Evolutionary conservation across 116 monocot genomes (phyloP).

Genomic region (Trichopus zeylanicus): DNA sequence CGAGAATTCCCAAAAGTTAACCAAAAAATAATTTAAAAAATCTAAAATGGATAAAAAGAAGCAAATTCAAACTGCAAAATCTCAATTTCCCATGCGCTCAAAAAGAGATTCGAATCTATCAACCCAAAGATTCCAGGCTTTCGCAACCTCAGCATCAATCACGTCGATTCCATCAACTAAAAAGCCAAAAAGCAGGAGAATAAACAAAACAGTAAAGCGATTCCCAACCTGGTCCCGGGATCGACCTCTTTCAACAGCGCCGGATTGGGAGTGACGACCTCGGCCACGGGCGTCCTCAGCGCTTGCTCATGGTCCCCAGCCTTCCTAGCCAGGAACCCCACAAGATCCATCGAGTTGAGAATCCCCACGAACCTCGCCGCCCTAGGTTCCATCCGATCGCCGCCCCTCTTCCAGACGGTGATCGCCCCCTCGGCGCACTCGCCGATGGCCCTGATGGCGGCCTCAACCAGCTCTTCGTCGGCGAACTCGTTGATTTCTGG

Average conservation of each 20-base stretch:
- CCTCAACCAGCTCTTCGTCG: conserved; percentile 65
- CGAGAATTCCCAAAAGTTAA: no score
- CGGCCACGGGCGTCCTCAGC: conserved; percentile 51
- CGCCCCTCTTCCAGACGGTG: conserved; percentile 47
- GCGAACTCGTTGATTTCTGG: conserved; percentile 70
- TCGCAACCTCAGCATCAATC: background rate
- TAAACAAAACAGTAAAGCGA: background rate
- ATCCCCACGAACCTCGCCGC: conserved; percentile 75
- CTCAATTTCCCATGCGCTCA: background rate
- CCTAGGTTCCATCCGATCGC: conserved; percentile 11
- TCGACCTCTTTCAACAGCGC: conserved; percentile 69
- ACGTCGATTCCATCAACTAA: background rate
- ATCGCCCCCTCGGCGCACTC: conserved; percentile 64
- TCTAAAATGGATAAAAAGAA: background rate
- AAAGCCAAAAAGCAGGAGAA: background rate
- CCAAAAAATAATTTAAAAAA: no score
- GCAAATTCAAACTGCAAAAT: background rate
- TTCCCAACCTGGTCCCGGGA: conserved; percentile 67
- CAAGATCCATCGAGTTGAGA: conserved; percentile 66
- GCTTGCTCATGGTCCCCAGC: conserved; percentile 40
- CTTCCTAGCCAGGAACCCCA: conserved; percentile 57
- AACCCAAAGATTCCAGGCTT: no score
- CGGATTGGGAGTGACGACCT: conserved; percentile 45
- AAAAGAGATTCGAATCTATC: no score
- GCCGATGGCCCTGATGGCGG: conserved; percentile 57